Conservation (phyloP, 1,284 basidiomycete species). For the Lentinula novae-zelandiae region DNA sequence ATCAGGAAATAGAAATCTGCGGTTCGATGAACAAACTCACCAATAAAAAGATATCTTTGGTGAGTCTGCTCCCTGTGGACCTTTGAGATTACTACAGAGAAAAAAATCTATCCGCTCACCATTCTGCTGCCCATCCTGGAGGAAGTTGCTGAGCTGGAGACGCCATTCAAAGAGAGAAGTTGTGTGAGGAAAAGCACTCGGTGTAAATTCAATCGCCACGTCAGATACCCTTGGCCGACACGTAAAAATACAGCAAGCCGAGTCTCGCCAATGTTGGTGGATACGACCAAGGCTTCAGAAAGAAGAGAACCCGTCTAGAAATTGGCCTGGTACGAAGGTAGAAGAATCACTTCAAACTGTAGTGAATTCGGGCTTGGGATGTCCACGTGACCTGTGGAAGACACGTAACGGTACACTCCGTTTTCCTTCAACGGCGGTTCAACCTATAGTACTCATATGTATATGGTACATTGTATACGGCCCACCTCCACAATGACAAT, state of each 20-base stretch:
- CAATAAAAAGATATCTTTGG: slow-evolving; percentile 83
- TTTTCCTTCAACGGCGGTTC: too few relatives aligned
- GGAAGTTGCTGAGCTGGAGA: slow-evolving; percentile 73
- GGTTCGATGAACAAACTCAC: slow-evolving; percentile 27
- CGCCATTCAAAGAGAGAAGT: slow-evolving; percentile 42
- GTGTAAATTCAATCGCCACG: slow-evolving; percentile 9
- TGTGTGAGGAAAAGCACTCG: slow-evolving; percentile 2
- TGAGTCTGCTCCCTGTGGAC: slow-evolving; percentile 71
- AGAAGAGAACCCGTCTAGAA: not conserved
- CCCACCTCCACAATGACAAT: too few relatives aligned
- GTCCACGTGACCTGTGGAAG: not conserved
- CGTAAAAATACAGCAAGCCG: not conserved
- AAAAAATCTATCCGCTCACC: slow-evolving; percentile 43
- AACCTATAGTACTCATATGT: too few relatives aligned
- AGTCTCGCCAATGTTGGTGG: not conserved
- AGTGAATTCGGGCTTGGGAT: not conserved
- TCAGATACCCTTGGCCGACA: slow-evolving; percentile 5
- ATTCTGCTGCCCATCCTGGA: slow-evolving; percentile 87
- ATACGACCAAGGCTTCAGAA: not conserved
- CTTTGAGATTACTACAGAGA: slow-evolving; percentile 7
- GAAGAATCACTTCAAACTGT: not conserved
- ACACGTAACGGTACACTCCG: not conserved
- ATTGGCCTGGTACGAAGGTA: not conserved
- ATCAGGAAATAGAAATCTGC: slow-evolving; percentile 3
- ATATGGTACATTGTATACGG: too few relatives aligned